Percentiles rank a stretch among this genome's conserved stretches.
phyloP scores from a whole-genome alignment of 2,329 filamentous ascomycete genomes.

The Fusarium sp. region DNA sequence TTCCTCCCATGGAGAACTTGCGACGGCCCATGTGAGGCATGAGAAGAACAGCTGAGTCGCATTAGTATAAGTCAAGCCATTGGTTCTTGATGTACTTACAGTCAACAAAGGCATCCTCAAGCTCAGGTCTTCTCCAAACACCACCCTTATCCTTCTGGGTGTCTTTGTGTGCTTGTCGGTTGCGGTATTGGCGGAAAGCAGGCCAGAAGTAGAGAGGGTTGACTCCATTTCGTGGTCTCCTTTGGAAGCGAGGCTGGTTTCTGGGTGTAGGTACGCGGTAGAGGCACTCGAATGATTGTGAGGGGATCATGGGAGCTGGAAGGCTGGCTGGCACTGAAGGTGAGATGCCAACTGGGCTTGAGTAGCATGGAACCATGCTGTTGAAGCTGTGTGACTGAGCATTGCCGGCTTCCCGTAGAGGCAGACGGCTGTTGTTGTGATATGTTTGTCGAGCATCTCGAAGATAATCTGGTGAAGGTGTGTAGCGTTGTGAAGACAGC shows the following conservation, averaged over 20 bases:
- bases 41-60: conserved; percentile 67
- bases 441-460: conserved; percentile 57
- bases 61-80: conserved; percentile 34
- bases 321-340: conserved; percentile 61
- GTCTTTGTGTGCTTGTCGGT: conserved; percentile 72
- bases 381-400: conserved; percentile 59
- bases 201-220: conserved; percentile 73
- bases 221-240: conserved; percentile 53
- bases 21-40: conserved; percentile 75
- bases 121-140: conserved; percentile 62
- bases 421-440: conserved; percentile 55
- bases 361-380: conserved; percentile 59
- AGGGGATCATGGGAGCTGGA: conserved; percentile 63
- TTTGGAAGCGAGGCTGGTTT: conserved; percentile 52
- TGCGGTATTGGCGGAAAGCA: conserved; percentile 73
- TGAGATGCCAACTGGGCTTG: conserved; percentile 56
- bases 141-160: conserved; percentile 70
- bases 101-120: conserved; percentile 76
- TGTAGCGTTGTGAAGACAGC: conserved; percentile 64
- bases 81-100: conserved; percentile 57
- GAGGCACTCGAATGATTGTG: conserved; percentile 59
- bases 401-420: conserved; percentile 66
- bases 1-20: conserved; percentile 73
- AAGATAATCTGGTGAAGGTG: conserved; percentile 59
- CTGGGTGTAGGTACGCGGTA: conserved; percentile 54